Percentiles rank a stretch among this genome's conserved stretches.
phyloP scores from a whole-genome alignment of 768 basidiomycete genomes.

The Kwoniella mangroviensis region DNA sequence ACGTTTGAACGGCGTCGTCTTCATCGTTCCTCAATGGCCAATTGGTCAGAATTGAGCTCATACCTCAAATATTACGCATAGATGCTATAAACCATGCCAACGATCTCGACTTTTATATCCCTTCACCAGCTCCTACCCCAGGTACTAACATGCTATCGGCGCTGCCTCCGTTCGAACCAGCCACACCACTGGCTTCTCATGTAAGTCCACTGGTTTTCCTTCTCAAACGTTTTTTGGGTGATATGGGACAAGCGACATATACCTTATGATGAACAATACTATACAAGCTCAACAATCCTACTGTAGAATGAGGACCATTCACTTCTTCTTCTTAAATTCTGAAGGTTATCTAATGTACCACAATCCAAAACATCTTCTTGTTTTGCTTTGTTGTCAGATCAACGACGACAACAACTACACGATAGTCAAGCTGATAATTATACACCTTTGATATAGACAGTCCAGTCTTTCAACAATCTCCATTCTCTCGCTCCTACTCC shows the following conservation, averaged over 20 bases:
- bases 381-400: no score
- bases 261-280: conserved; percentile 1
- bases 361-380: no score
- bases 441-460: not conserved
- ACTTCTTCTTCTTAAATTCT: conserved; percentile 8
- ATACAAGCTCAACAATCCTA: conserved; percentile 12
- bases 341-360: no score
- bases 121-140: conserved; percentile 31
- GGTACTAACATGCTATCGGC: not conserved
- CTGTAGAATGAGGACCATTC: not conserved
- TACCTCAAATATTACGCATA: not conserved
- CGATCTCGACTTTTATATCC: conserved; percentile 27
- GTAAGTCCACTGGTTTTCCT: no score
- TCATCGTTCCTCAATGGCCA: no score
- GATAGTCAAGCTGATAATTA: not conserved
- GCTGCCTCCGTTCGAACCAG: conserved; percentile 7
- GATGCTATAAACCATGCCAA: conserved; percentile 32
- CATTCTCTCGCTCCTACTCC: conserved; percentile 10
- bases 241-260: not conserved
- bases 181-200: conserved; percentile 6
- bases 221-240: no score
- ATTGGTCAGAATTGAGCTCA: not conserved
- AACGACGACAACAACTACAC: no score
- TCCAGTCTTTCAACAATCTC: not conserved
- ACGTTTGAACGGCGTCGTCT: no score